Evolutionary conservation across 495 filamentous ascomycete species (phyloP), one percentile per base, ranked within the genome.

Genomic region (Trichoderma gamsii): DNA sequence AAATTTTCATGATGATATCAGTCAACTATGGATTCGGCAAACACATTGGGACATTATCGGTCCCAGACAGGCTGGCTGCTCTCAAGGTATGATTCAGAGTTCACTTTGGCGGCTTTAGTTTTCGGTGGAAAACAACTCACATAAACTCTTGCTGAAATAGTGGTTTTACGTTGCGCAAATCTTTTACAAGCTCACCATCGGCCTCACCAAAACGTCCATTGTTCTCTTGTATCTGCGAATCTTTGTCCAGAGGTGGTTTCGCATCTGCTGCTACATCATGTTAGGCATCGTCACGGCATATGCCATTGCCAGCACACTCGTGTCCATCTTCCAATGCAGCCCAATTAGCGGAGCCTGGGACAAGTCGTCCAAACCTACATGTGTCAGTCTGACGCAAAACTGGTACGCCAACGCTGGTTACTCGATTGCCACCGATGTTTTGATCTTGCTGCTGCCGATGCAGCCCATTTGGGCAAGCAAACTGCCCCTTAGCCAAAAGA

Each of bases 371-470:
- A 15, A 43, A 0, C 41, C 41, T 3, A 41, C 61, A 41, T 68
- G 67, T 41, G 51, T 68, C 59, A 49, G 63, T 59, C 9, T 29
- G 56, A 63, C 41, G 0, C 13, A n/a, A 16, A 49, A 43, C 38
- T 76, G 72, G 72, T 72, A 72, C 59, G 72, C 70, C 41, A 74
- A 75, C 52, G 73, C 75, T 18, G 72, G 66, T 9, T 74, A 75
- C 25, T 81, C 83, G 68, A 83, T 83, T n/a, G 65, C 76, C 23
- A 81, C 79, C 52, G 82, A 85, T 72, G 63, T 81, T 25, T 32
- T 79, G 9, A 70, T 77, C 11, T 66, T 78, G 15, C 15, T 70
- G 23, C 67, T 82, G 16, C 79, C 79, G 7, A 73, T 81, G 70
- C 71, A 73, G 3, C 72, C 75, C 21, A 70, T 81, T n/a, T 76